Evolutionary conservation across 805 yeast species (phyloP).

Genomic region (Monosporozyma solicola): DNA sequence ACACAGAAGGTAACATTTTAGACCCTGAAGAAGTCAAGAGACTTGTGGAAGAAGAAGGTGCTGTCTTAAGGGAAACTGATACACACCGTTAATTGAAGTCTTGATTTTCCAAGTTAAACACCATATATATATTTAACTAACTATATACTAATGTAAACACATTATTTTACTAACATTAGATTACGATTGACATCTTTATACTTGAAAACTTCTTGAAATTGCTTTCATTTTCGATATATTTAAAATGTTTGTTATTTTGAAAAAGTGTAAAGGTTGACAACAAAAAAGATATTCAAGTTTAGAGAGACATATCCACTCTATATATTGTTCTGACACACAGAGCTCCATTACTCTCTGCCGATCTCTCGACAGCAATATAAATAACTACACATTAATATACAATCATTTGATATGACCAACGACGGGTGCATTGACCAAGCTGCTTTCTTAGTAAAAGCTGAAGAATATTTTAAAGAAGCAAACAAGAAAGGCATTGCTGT

Average conservation of each 20-base stretch:
- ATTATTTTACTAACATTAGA: not conserved
- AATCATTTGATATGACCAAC: not conserved
- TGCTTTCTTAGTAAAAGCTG: constrained; percentile 19
- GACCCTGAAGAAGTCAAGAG: constrained; percentile 27
- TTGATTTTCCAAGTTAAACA: not conserved
- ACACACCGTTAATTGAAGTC: not conserved
- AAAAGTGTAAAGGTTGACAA: not conserved
- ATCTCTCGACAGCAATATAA: not conserved
- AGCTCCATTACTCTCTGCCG: not conserved
- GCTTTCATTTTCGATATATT: not conserved
- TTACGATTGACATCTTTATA: not conserved
- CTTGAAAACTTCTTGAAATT: not conserved
- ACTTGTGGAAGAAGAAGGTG: constrained; percentile 23
- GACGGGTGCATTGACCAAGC: constrained; percentile 9
- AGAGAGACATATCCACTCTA: not conserved
- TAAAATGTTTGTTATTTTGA: not conserved
- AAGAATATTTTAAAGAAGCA: constrained; percentile 20
- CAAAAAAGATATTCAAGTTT: not conserved
- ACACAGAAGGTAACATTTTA: constrained; percentile 31
- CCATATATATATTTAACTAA: not conserved
- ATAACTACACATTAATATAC: not conserved
- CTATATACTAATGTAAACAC: not conserved
- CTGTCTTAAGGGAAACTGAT: constrained; percentile 4
- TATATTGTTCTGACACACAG: no score
- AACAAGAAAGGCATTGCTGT: constrained; percentile 22